phyloP scores from a whole-genome alignment of 352 stramenopile genomes.

The Globisporangium nodosum region DNA sequence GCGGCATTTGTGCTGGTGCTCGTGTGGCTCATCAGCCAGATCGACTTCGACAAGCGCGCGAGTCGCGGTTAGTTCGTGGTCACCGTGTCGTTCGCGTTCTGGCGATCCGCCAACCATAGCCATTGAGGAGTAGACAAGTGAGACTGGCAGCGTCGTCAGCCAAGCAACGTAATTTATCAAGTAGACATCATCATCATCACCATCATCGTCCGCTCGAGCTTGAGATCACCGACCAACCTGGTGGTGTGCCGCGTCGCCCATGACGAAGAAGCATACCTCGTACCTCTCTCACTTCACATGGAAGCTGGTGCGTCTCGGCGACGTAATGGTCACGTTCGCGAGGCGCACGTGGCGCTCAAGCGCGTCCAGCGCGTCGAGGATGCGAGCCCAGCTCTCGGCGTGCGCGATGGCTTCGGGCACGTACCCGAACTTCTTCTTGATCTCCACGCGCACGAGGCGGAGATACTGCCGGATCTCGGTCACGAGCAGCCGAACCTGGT shows the following conservation, averaged over 20 bases:
- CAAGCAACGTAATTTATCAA: background rate
- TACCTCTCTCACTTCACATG: too few relatives aligned
- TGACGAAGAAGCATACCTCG: too few relatives aligned
- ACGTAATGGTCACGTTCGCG: conserved; percentile 2
- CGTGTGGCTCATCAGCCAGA: conserved; percentile 32
- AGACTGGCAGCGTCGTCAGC: background rate
- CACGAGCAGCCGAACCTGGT: conserved; percentile 45
- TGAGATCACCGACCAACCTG: too few relatives aligned
- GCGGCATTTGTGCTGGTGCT: conserved; percentile 26
- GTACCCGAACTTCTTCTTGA: conserved; percentile 77
- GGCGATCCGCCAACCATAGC: background rate
- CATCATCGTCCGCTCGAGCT: too few relatives aligned
- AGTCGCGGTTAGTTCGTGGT: background rate
- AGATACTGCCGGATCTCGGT: conserved; percentile 65
- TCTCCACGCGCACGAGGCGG: conserved; percentile 59
- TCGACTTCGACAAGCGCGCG: conserved; percentile 11
- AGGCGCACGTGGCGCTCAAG: conserved; percentile 21
- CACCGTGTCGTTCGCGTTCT: too few relatives aligned
- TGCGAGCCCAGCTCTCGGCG: conserved; percentile 47
- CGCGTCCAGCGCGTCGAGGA: conserved; percentile 51
- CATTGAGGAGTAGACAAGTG: background rate
- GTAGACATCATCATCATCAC: background rate
- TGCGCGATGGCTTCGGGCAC: conserved; percentile 72
- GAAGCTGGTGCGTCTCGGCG: background rate
- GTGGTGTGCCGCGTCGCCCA: too few relatives aligned